Percentiles rank a stretch among this genome's conserved stretches.
Evolutionary conservation across 2,329 filamentous ascomycete species (phyloP).

Genomic region (Xylaria sp.): DNA sequence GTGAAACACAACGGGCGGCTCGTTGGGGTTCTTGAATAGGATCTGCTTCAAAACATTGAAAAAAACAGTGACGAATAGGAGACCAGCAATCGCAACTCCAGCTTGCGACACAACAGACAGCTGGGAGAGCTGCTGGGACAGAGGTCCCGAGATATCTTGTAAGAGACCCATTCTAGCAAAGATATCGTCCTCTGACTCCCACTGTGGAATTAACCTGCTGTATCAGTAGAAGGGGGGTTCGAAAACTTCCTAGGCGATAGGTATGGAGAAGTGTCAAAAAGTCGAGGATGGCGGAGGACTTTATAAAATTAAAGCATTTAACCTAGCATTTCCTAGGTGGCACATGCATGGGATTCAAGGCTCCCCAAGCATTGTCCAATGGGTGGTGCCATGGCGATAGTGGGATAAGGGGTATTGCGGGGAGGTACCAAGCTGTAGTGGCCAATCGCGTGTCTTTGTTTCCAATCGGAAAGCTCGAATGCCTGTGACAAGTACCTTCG

Average conservation of each 20-base stretch:
- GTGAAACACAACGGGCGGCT: conserved; percentile 84
- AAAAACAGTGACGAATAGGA: conserved; percentile 69
- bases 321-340: conserved; percentile 12
- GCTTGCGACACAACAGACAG: conserved; percentile 62
- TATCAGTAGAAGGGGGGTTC: conserved; percentile 9
- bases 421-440: conserved; percentile 7
- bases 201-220: conserved; percentile 10
- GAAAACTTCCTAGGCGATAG: background rate
- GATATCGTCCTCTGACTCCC: conserved; percentile 26
- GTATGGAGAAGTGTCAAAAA: conserved; percentile 7
- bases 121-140: conserved; percentile 62
- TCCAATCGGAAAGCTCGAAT: conserved; percentile 25
- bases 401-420: conserved; percentile 33
- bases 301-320: conserved; percentile 32
- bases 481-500: conserved; percentile 1
- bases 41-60: conserved; percentile 85
- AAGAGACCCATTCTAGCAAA: conserved; percentile 64
- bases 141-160: conserved; percentile 62
- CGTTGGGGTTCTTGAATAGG: conserved; percentile 82
- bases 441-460: conserved; percentile 34
- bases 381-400: conserved; percentile 26
- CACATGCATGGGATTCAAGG: background rate
- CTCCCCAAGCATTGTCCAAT: conserved; percentile 33
- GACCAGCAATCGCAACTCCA: conserved; percentile 55
- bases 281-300: conserved; percentile 27